Conservation (phyloP, 2,329 filamentous ascomycete species). For the Aspergillus pseudonomiae region DNA sequence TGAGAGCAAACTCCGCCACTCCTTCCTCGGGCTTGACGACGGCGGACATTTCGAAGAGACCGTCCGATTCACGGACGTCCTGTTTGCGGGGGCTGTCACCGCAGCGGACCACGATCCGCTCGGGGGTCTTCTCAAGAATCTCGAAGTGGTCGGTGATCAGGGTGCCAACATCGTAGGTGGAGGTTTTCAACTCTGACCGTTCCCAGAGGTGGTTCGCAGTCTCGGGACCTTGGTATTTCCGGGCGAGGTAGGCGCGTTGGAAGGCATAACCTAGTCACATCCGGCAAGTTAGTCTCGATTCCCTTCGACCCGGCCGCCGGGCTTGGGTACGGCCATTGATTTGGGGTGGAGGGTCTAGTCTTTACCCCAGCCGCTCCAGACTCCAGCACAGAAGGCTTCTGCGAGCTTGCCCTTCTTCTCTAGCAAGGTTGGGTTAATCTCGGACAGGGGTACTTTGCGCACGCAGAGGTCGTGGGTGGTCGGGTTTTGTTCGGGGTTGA, state of each 20-base stretch:
- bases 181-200: slow-evolving; percentile 56
- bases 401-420: slow-evolving; percentile 63
- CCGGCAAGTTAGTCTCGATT: not conserved
- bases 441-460: slow-evolving; percentile 62
- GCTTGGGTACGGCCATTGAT: not conserved
- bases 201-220: slow-evolving; percentile 67
- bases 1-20: slow-evolving; percentile 66
- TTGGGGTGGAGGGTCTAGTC: not conserved
- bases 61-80: slow-evolving; percentile 62
- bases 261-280: slow-evolving; percentile 44
- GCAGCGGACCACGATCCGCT: slow-evolving; percentile 64
- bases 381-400: slow-evolving; percentile 67
- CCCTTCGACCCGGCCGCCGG: too few relatives aligned
- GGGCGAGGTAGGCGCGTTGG: slow-evolving; percentile 61
- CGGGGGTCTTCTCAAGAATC: slow-evolving; percentile 65
- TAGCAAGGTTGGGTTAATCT: slow-evolving; percentile 67
- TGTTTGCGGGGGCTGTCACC: slow-evolving; percentile 65
- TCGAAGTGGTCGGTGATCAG: slow-evolving; percentile 72
- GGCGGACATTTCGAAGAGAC: slow-evolving; percentile 67
- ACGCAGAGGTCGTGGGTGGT: slow-evolving; percentile 67
- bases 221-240: slow-evolving; percentile 60
- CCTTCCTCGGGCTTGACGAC: slow-evolving; percentile 61
- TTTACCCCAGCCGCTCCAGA: slow-evolving; percentile 68
- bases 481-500: slow-evolving; percentile 66
- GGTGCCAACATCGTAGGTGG: slow-evolving; percentile 64